phyloP scores from a whole-genome alignment of 2,329 filamentous ascomycete genomes.

The Didymella glomerata region DNA sequence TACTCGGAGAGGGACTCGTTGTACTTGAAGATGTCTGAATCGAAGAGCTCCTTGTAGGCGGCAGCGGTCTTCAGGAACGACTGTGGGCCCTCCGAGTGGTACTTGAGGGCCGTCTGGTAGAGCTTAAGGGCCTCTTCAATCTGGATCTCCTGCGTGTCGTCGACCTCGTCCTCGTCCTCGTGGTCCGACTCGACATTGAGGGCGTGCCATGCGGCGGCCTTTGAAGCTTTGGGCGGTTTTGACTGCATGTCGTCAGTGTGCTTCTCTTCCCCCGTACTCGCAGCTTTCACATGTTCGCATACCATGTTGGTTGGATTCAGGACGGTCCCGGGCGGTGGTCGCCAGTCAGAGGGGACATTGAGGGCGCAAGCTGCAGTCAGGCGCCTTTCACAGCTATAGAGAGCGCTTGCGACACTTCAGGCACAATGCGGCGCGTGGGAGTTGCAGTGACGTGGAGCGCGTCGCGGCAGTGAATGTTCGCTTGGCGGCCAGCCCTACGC shows the following conservation, averaged over 20 bases:
- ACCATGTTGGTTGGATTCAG: slow-evolving; percentile 19
- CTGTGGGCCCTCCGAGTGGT: slow-evolving; percentile 84
- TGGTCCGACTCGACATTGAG: slow-evolving; percentile 96
- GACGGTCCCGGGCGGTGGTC: slow-evolving; percentile 1
- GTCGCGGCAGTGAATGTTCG: slow-evolving; percentile 16
- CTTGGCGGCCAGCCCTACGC: slow-evolving; percentile 30
- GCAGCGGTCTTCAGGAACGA: slow-evolving; percentile 78
- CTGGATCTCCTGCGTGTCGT: slow-evolving; percentile 95
- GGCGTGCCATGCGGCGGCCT: slow-evolving; percentile 71
- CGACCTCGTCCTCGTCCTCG: slow-evolving; percentile 86
- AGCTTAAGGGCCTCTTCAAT: slow-evolving; percentile 96
- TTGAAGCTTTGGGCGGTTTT: slow-evolving; percentile 35
- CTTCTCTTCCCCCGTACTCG: neutral
- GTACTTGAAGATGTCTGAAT: slow-evolving; percentile 93
- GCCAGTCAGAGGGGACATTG: slow-evolving; percentile 13
- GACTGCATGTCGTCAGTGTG: slow-evolving; percentile 38
- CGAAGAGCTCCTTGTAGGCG: slow-evolving; percentile 85
- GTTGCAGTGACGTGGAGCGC: slow-evolving; percentile 18
- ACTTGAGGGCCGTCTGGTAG: slow-evolving; percentile 89
- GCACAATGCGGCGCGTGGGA: slow-evolving; percentile 2
- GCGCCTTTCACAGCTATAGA: slow-evolving; percentile 4
- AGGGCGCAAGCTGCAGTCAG: slow-evolving; percentile 14
- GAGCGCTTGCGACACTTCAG: neutral
- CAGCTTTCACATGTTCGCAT: slow-evolving; percentile 13
- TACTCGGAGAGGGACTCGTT: slow-evolving; percentile 88